These are phyloP conservation scores for Cyclotella baltica DNA, from an alignment of 108 stramenopile genomes.

Conservation along the genomic window DNA sequence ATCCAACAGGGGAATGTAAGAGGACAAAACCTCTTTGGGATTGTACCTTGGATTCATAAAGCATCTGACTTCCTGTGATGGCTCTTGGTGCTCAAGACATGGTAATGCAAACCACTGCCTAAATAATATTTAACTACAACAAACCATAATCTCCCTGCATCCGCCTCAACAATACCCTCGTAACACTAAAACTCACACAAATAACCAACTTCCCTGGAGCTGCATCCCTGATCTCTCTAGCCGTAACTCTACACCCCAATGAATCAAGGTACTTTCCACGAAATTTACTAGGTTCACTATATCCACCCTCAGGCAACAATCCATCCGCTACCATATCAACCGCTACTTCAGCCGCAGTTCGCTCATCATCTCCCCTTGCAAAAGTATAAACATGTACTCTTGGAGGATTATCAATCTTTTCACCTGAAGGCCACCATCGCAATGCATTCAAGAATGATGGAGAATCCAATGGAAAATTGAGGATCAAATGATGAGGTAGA, in stretches of 20 bases:
- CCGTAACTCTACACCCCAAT: slow-evolving; percentile 68
- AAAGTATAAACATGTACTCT: slow-evolving; percentile 80
- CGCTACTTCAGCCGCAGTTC: slow-evolving; percentile 66
- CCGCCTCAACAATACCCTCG: slow-evolving; percentile 62
- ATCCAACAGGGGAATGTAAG: too few relatives aligned
- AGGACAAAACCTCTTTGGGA: too few relatives aligned
- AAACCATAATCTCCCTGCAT: slow-evolving; percentile 82
- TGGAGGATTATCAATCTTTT: slow-evolving; percentile 36
- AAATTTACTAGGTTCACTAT: slow-evolving; percentile 41
- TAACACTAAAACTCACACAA: slow-evolving; percentile 85
- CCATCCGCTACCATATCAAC: slow-evolving; percentile 73
- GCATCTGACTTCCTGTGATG: too few relatives aligned
- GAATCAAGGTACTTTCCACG: slow-evolving; percentile 70
- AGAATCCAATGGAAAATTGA: slow-evolving; percentile 84
- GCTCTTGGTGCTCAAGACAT: background rate
- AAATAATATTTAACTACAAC: background rate
- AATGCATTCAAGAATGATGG: slow-evolving; percentile 74
- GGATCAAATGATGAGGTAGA: slow-evolving; percentile 80
- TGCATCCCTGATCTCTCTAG: slow-evolving; percentile 82
- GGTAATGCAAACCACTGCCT: background rate
- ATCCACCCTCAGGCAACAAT: slow-evolving; percentile 64
- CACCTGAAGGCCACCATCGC: slow-evolving; percentile 74
- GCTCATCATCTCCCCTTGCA: slow-evolving; percentile 58
- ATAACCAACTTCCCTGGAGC: slow-evolving; percentile 87
- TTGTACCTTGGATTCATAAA: too few relatives aligned